phyloP scores from a whole-genome alignment of 108 stramenopile species.

The Aurantiochytrium sp. region DNA sequence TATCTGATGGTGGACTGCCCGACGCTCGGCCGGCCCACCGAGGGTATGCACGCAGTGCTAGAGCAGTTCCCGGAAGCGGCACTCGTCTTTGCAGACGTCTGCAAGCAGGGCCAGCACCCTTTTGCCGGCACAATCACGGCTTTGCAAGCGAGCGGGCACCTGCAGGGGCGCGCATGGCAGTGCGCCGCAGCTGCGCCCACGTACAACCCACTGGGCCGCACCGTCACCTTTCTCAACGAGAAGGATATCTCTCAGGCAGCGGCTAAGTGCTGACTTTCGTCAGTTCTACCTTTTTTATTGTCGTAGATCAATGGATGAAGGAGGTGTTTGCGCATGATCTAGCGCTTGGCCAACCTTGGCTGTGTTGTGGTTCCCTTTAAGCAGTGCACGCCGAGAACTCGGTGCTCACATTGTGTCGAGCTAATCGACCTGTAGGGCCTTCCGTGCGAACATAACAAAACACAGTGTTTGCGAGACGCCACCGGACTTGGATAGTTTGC shows the following conservation, averaged over 20 bases:
- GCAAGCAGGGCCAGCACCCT: slow-evolving; percentile 71
- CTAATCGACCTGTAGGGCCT: no score
- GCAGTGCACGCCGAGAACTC: no score
- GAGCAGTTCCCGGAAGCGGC: slow-evolving; percentile 42
- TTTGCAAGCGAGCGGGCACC: slow-evolving; percentile 50
- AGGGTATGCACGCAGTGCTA: slow-evolving; percentile 49
- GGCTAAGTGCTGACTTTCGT: not conserved
- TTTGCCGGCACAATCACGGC: slow-evolving; percentile 57
- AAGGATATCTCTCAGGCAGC: slow-evolving; percentile 32
- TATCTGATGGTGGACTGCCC: slow-evolving; percentile 73
- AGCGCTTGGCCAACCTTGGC: no score
- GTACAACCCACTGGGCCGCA: slow-evolving; percentile 68
- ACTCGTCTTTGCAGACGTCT: slow-evolving; percentile 76
- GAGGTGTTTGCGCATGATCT: no score
- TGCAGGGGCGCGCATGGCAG: slow-evolving; percentile 56
- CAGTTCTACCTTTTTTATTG: no score
- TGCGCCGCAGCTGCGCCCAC: slow-evolving; percentile 68
- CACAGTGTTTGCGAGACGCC: no score
- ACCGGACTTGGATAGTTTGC: no score
- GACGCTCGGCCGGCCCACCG: slow-evolving; percentile 62
- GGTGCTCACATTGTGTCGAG: no score
- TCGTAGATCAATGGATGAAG: not conserved
- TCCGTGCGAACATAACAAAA: no score
- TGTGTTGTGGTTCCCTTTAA: no score
- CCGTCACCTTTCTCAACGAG: slow-evolving; percentile 34